Evolutionary conservation across 768 basidiomycete species (phyloP).

Genomic region (Dacryopinax spathularia): DNA sequence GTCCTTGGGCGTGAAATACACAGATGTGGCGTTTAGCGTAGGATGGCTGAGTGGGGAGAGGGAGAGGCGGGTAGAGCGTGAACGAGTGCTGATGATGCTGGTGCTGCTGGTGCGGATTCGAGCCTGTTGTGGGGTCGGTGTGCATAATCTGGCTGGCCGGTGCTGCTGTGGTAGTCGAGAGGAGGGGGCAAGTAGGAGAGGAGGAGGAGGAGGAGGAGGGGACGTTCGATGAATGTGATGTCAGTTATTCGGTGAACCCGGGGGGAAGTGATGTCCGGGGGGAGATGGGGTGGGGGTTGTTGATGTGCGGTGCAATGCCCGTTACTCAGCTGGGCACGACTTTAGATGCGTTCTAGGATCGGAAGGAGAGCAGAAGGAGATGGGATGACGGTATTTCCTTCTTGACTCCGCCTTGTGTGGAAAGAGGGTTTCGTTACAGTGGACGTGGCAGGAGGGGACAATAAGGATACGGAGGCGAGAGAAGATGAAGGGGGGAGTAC

Average conservation of each 20-base stretch:
- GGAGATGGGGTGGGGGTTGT: neutral
- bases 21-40: conserved; percentile 12
- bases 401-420: neutral
- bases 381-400: neutral
- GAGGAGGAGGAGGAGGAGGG: neutral
- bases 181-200: too few relatives aligned
- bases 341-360: neutral
- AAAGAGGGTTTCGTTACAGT: neutral
- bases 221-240: neutral
- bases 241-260: neutral
- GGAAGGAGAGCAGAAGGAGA: neutral
- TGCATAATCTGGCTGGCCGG: conserved; percentile 4
- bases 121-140: conserved; percentile 2
- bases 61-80: neutral
- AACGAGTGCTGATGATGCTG: neutral
- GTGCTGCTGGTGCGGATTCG: neutral
- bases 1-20: conserved; percentile 18
- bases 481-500: neutral
- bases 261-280: too few relatives aligned
- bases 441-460: neutral
- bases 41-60: neutral
- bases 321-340: too few relatives aligned
- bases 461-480: neutral
- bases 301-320: neutral
- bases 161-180: neutral